Evolutionary conservation across 345 rosid genomes (phyloP), one percentile per base, ranked within the genome.

Genomic region (Microthlaspi erraticum): DNA sequence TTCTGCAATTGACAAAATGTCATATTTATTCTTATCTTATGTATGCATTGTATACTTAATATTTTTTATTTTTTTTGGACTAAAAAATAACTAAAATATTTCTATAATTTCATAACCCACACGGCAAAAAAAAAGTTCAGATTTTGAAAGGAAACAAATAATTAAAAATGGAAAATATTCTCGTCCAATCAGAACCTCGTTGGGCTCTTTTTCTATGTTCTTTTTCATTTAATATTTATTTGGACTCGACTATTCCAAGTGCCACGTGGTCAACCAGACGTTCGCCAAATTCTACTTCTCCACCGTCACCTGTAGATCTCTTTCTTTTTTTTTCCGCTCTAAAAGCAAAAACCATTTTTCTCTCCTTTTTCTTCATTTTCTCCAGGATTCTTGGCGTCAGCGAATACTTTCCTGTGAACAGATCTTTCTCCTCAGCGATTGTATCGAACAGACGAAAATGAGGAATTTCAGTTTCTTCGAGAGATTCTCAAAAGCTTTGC

Each of bases 401-500:
- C 33, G 14, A 19, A 2, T 2, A 26, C 26, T 48, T 37, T 39
- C 17, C 62, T 14, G 19, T 9, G 1, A 53, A 54, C 69, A 50
- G 77, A 78, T 75, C 74, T 58, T 63, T 31, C 33, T 11, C 20
- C n/a, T 49, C 19, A 12, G 11, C 41, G 58, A 26, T 52, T 60
- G 14, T 9, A 66, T 53, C 60, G 10, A 34, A 33, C 39, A 2
- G 5, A 41, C 43, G 68, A 70, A 66, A 59, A 94, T 94, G 98
- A 87, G 83, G 60, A 83, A 42, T 13, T 86, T 84, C 59, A 81
- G 74, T 44, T n/a, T 89, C 66, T 82, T 71, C 71, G 79, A 84
- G 60, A 74, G 89, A 75, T 64, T 85, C 79, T 83, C 93, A 11
- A 83, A 81, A 75, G 84, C 85, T 52, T 87, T 85, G 72, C 83